Percentiles rank a stretch among this genome's conserved stretches.
phyloP scores from a whole-genome alignment of 1,284 basidiomycete genomes.

The Chalciporus sp. region DNA sequence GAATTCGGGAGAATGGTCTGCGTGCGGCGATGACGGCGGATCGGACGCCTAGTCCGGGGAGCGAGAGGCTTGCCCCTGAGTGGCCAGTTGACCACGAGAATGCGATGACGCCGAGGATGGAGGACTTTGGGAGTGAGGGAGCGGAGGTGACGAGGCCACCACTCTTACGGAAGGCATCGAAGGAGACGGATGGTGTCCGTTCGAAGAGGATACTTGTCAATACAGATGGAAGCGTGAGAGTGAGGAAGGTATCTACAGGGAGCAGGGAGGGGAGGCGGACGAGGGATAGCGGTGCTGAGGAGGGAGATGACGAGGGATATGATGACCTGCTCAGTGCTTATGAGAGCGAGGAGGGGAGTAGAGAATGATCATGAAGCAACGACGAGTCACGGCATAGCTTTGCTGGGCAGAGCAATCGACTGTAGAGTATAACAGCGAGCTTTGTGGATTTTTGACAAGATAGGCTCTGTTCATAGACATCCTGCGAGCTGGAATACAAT shows the following conservation, averaged over 20 bases:
- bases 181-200: slow-evolving; percentile 41
- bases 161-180: slow-evolving; percentile 46
- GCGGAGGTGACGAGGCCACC: slow-evolving; percentile 36
- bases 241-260: slow-evolving; percentile 51
- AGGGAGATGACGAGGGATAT: slow-evolving; percentile 79
- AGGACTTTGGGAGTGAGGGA: slow-evolving; percentile 44
- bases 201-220: slow-evolving; percentile 37
- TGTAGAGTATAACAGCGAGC: neutral
- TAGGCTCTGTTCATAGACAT: neutral
- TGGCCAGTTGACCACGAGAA: slow-evolving; percentile 56
- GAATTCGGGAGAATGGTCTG: slow-evolving; percentile 40
- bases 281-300: slow-evolving; percentile 65
- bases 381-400: neutral
- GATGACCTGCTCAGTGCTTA: slow-evolving; percentile 77
- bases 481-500: neutral
- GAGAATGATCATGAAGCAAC: slow-evolving; percentile 21
- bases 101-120: slow-evolving; percentile 55
- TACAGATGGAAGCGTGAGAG: slow-evolving; percentile 28
- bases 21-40: slow-evolving; percentile 23
- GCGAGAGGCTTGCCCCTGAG: slow-evolving; percentile 45
- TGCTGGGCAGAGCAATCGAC: neutral
- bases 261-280: slow-evolving; percentile 39
- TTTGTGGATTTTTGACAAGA: neutral
- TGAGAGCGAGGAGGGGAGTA: slow-evolving; percentile 63
- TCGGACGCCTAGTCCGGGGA: slow-evolving; percentile 43